A percentile compares a stretch with the other conserved stretches of the same genome.
These are phyloP conservation scores for Murraya koenigii DNA, from an alignment of 345 rosid genomes.

Conservation along the genomic window DNA sequence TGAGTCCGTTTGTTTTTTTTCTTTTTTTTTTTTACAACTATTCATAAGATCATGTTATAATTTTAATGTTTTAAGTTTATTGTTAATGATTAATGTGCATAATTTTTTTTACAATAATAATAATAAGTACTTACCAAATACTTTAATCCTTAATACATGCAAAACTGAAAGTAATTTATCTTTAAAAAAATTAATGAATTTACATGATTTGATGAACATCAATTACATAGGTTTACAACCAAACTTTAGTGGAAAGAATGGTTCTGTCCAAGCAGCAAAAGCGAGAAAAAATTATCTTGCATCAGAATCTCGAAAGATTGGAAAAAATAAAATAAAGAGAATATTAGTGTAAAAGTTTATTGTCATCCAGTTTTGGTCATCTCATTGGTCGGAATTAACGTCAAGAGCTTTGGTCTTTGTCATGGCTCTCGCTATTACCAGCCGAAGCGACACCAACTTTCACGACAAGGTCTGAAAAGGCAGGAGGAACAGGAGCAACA, in stretches of 20 bases:
- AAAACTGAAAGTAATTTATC: no score
- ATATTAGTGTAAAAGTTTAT: neutral
- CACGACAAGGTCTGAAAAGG: conserved; percentile 12
- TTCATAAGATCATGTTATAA: no score
- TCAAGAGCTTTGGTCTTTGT: conserved; percentile 20
- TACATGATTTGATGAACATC: neutral
- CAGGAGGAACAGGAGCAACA: conserved; percentile 4
- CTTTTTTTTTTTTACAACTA: no score
- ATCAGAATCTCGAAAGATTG: neutral
- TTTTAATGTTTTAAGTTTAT: no score
- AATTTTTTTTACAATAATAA: no score
- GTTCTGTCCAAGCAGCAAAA: neutral
- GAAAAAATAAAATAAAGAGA: neutral
- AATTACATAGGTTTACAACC: conserved; percentile 3
- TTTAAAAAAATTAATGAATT: no score
- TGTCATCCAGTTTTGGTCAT: neutral
- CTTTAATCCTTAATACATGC: no score
- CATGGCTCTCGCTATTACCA: neutral
- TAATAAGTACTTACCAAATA: no score
- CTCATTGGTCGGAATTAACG: neutral
- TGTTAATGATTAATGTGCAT: no score
- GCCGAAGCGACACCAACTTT: conserved; percentile 15
- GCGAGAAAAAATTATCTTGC: neutral
- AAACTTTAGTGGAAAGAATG: neutral
- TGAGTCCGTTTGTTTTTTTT: no score